These are phyloP conservation scores for Diaporthe velutina DNA, from an alignment of 2,329 filamentous ascomycete genomes.

Conservation along the genomic window DNA sequence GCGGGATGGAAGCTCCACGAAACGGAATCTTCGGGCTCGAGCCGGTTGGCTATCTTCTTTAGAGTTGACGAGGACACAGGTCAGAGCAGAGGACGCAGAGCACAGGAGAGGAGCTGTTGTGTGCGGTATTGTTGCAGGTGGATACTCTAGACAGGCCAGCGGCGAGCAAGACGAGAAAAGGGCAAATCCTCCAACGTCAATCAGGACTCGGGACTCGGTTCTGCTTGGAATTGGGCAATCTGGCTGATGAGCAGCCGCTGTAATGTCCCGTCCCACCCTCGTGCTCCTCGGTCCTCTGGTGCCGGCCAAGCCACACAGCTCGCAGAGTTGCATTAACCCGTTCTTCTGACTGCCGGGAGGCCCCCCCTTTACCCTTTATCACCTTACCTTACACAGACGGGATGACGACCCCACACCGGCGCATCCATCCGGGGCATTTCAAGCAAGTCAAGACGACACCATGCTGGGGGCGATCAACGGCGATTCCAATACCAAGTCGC, in stretches of 20 bases:
- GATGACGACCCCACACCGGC: slow-evolving; percentile 11
- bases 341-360: slow-evolving; percentile 11
- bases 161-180: slow-evolving; percentile 10
- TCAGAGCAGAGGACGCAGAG: background rate
- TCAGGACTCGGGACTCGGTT: background rate
- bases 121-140: background rate
- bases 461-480: slow-evolving; percentile 20
- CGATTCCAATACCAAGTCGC: slow-evolving; percentile 1
- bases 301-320: slow-evolving; percentile 28
- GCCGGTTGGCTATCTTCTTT: background rate
- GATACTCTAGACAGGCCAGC: background rate
- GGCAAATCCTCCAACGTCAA: background rate
- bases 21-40: background rate
- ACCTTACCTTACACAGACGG: slow-evolving; percentile 6
- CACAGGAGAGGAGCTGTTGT: background rate
- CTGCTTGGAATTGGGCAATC: slow-evolving; percentile 28
- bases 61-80: background rate
- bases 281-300: slow-evolving; percentile 26
- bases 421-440: background rate
- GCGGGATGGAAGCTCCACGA: slow-evolving; percentile 14
- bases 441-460: background rate
- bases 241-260: slow-evolving; percentile 17
- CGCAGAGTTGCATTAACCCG: slow-evolving; percentile 26
- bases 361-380: slow-evolving; percentile 17
- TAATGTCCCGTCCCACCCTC: slow-evolving; percentile 27